Percentiles rank a stretch among this genome's conserved stretches.
Conservation (phyloP, 1,139 yeast genomes). For the Yamadazyma buinensis region DNA sequence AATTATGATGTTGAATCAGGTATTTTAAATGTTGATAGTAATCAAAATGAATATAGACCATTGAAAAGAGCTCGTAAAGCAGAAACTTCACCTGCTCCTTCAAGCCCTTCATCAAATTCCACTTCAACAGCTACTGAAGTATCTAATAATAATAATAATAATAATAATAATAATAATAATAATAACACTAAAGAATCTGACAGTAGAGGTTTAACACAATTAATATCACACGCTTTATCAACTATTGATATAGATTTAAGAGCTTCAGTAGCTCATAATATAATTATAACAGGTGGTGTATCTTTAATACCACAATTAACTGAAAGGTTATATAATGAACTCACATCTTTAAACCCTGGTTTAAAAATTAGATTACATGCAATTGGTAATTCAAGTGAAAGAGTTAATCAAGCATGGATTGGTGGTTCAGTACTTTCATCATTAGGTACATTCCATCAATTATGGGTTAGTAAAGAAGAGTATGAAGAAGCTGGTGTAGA, state of each 20-base stretch:
- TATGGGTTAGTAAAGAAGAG: conserved; percentile 92
- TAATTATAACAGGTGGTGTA: conserved; percentile 87
- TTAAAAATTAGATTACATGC: conserved; percentile 85
- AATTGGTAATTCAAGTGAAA: conserved; percentile 78
- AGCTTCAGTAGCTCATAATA: conserved; percentile 87
- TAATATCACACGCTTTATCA: conserved; percentile 68
- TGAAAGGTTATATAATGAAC: conserved; percentile 74
- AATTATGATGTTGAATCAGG: conserved; percentile 38
- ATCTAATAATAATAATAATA: no score
- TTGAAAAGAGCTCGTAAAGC: conserved; percentile 56
- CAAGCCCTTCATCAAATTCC: conserved; percentile 15
- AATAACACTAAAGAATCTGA: no score
- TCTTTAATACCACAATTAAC: conserved; percentile 85
- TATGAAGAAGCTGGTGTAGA: conserved; percentile 90
- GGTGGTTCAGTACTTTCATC: conserved; percentile 94
- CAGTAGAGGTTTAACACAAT: conserved; percentile 59
- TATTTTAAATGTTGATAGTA: conserved; percentile 30
- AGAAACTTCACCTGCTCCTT: conserved; percentile 40
- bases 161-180: no score
- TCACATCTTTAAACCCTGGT: conserved; percentile 79
- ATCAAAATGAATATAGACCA: conserved; percentile 65
- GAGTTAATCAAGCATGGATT: conserved; percentile 87
- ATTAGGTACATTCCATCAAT: conserved; percentile 93
- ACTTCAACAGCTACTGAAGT: background rate
- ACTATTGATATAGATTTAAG: conserved; percentile 84